phyloP scores from a whole-genome alignment of 106 monocot species.

The Alisma plantagoaquatica region DNA sequence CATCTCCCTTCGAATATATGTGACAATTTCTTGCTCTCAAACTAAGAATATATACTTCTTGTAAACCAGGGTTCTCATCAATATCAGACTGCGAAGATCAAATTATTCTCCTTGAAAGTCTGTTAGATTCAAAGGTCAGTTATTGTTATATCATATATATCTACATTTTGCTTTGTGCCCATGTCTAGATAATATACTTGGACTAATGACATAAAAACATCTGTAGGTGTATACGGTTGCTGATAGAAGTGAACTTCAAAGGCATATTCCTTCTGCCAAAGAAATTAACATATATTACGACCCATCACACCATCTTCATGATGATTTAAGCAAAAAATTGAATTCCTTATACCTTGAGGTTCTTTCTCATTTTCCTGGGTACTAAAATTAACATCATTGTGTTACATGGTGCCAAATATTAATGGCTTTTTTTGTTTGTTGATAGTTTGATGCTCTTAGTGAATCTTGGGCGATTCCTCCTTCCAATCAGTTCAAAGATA shows the following conservation, averaged over 20 bases:
- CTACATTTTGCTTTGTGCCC: too few species aligned
- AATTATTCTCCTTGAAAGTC: constrained; percentile 59
- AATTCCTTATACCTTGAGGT: constrained; percentile 39
- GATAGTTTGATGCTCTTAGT: constrained; percentile 48
- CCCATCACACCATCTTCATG: constrained; percentile 23
- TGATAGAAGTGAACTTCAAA: constrained; percentile 61
- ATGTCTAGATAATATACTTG: too few species aligned
- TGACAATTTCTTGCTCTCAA: not conserved
- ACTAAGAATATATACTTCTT: too few species aligned
- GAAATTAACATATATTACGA: constrained; percentile 64
- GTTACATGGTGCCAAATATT: too few species aligned
- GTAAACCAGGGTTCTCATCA: constrained; percentile 56
- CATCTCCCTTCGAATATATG: not conserved
- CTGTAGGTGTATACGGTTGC: constrained; percentile 60
- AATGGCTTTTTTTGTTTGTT: constrained; percentile 8
- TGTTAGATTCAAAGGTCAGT: constrained; percentile 88
- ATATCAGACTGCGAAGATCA: constrained; percentile 54
- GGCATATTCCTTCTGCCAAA: constrained; percentile 43
- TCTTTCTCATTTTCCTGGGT: constrained; percentile 1
- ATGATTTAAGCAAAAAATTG: constrained; percentile 34
- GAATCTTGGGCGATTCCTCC: constrained; percentile 18
- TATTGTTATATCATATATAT: too few species aligned
- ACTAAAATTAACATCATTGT: too few species aligned
- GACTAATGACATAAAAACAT: too few species aligned
- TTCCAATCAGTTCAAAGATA: constrained; percentile 26